A percentile compares a stretch with the other conserved stretches of the same genome.
Conservation (phyloP, 495 filamentous ascomycete species). For the Trichoderma erinaceum region DNA sequence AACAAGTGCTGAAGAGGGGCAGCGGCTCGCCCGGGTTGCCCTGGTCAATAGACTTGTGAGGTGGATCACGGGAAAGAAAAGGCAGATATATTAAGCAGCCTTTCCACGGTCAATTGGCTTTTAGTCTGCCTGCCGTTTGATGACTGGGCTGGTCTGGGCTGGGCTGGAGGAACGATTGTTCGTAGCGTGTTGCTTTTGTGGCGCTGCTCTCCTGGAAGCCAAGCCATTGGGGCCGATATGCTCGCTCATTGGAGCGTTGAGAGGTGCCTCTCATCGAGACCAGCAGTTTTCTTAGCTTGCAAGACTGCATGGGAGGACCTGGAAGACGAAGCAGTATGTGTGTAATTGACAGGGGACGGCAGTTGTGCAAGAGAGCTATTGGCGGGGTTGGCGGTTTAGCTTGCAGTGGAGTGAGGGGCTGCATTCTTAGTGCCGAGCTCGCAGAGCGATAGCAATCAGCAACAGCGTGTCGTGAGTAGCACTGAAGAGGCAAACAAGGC, state of each 20-base stretch:
- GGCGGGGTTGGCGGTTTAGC: neutral
- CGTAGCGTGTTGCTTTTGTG: neutral
- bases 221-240: neutral
- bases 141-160: neutral
- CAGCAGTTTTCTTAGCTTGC: neutral
- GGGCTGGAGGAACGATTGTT: neutral
- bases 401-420: neutral
- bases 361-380: neutral
- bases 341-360: neutral
- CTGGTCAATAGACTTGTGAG: neutral
- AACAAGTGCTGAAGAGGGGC: neutral
- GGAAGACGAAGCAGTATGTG: neutral
- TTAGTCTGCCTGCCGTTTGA: neutral
- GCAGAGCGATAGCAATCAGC: no score
- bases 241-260: neutral
- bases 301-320: neutral
- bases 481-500: no score
- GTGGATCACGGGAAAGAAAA: slow-evolving; percentile 11
- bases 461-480: no score
- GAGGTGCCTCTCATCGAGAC: neutral
- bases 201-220: neutral
- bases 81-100: slow-evolving; percentile 8
- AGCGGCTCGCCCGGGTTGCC: slow-evolving; percentile 10
- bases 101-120: neutral
- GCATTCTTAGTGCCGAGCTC: neutral